These are phyloP conservation scores for Colletotrichum filicis DNA, from an alignment of 2,329 filamentous ascomycete species.

Conservation along the genomic window DNA sequence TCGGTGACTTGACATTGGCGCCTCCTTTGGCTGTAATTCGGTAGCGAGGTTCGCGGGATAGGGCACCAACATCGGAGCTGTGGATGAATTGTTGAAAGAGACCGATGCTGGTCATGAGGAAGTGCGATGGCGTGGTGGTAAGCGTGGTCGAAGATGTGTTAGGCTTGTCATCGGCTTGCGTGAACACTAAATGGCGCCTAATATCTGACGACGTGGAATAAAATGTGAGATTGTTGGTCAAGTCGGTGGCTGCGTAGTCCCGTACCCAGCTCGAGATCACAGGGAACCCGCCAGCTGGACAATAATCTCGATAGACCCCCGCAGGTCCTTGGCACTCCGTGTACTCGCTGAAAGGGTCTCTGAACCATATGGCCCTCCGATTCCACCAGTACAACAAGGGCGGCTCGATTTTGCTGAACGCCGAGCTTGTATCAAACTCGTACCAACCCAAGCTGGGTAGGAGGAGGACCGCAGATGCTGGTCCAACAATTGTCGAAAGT, in stretches of 20 bases:
- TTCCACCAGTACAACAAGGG: neutral
- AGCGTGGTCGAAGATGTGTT: neutral
- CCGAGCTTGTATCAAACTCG: neutral
- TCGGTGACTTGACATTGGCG: neutral
- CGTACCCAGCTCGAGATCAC: constrained; percentile 1
- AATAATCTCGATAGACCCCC: neutral
- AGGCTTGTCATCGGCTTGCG: neutral
- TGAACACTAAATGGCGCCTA: neutral
- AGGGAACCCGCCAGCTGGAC: neutral
- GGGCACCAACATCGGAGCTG: neutral
- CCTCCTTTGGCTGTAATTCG: neutral
- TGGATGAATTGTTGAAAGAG: neutral
- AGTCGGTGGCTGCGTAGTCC: neutral
- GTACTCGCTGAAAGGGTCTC: neutral
- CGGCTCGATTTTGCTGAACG: neutral
- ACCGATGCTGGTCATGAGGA: neutral
- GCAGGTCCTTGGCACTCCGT: neutral
- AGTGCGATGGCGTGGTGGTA: neutral
- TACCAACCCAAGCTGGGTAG: constrained; percentile 19
- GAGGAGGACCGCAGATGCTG: constrained; percentile 23
- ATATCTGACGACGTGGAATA: neutral
- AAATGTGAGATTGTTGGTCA: neutral
- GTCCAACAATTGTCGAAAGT: constrained; percentile 8
- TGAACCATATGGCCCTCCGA: neutral
- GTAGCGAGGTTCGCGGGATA: neutral